Conservation (phyloP, 2,329 filamentous ascomycete species). For the Epichloe scottii region DNA sequence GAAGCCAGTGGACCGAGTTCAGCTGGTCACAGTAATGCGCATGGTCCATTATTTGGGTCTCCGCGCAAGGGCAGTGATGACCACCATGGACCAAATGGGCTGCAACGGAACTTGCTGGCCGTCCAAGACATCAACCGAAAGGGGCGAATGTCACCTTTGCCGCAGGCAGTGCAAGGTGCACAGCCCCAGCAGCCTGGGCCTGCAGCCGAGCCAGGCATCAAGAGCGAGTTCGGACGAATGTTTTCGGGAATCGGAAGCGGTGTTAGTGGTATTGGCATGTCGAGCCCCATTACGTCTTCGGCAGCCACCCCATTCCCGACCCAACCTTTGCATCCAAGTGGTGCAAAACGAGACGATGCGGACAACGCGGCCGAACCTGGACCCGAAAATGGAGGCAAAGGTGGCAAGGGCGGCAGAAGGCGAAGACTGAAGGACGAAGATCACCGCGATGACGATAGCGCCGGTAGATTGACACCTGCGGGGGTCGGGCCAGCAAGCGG, state of each 20-base stretch:
- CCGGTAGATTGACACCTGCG: slow-evolving; percentile 49
- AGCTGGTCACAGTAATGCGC: slow-evolving; percentile 34
- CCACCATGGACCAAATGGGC: slow-evolving; percentile 18
- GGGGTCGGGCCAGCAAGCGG: slow-evolving; percentile 47
- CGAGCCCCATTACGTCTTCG: slow-evolving; percentile 35
- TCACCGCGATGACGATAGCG: slow-evolving; percentile 51
- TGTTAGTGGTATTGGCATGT: slow-evolving; percentile 35
- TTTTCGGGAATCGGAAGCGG: slow-evolving; percentile 76
- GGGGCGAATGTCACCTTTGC: slow-evolving; percentile 75
- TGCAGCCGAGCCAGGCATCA: slow-evolving; percentile 74
- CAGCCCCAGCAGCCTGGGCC: slow-evolving; percentile 71
- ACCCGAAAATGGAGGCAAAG: slow-evolving; percentile 27
- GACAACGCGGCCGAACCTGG: slow-evolving; percentile 31
- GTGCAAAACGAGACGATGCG: slow-evolving; percentile 40
- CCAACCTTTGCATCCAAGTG: slow-evolving; percentile 12
- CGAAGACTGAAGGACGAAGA: slow-evolving; percentile 72
- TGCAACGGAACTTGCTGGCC: slow-evolving; percentile 55
- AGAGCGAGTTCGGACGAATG: slow-evolving; percentile 89
- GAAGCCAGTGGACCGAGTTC: slow-evolving; percentile 38
- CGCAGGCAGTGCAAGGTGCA: slow-evolving; percentile 86
- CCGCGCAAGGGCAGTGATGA: slow-evolving; percentile 28
- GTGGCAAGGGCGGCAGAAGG: slow-evolving; percentile 39
- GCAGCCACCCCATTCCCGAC: slow-evolving; percentile 30
- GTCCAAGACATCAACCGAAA: slow-evolving; percentile 72
- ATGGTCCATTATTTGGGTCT: slow-evolving; percentile 28